A percentile compares a stretch with the other conserved stretches of the same genome.
Conservation (phyloP, 2,329 filamentous ascomycete species). For the Hymenotorrendiella dingleyae region DNA sequence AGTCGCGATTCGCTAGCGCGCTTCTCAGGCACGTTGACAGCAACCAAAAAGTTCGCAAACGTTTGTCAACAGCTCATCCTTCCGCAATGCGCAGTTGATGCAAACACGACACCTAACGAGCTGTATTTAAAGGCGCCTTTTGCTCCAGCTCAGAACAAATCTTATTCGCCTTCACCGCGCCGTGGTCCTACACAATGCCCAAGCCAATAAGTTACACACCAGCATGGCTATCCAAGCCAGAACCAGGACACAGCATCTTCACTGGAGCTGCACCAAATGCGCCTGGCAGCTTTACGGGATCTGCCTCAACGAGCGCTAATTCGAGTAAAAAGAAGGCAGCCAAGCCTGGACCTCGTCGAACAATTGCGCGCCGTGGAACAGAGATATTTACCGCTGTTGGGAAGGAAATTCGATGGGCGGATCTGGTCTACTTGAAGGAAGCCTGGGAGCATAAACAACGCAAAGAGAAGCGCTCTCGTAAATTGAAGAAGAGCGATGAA, state of each 20-base stretch:
- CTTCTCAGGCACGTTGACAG: constrained; percentile 12
- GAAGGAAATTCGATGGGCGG: constrained; percentile 87
- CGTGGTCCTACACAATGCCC: constrained; percentile 56
- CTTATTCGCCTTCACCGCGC: constrained; percentile 12
- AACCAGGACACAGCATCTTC: constrained; percentile 76
- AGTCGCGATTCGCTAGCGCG: constrained; percentile 20
- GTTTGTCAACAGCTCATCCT: constrained; percentile 17
- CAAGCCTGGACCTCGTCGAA: constrained; percentile 49
- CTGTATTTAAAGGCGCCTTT: constrained; percentile 7
- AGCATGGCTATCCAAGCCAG: constrained; percentile 74
- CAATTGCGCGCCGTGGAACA: constrained; percentile 73
- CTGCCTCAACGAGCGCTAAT: constrained; percentile 15
- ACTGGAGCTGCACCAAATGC: constrained; percentile 37
- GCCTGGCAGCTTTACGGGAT: constrained; percentile 23
- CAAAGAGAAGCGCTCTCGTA: constrained; percentile 14
- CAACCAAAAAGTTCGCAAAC: constrained; percentile 14
- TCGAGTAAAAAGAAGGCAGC: constrained; percentile 36
- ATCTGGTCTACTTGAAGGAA: constrained; percentile 74
- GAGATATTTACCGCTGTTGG: constrained; percentile 87
- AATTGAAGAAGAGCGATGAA: constrained; percentile 15
- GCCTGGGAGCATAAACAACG: constrained; percentile 38
- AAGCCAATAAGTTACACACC: constrained; percentile 82
- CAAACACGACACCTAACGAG: constrained; percentile 11
- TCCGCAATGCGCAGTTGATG: constrained; percentile 8
- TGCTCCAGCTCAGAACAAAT: constrained; percentile 10